A percentile compares a stretch with the other conserved stretches of the same genome.
Conservation (phyloP, 106 monocot genomes). For the Phalaenopsis equestris region DNA sequence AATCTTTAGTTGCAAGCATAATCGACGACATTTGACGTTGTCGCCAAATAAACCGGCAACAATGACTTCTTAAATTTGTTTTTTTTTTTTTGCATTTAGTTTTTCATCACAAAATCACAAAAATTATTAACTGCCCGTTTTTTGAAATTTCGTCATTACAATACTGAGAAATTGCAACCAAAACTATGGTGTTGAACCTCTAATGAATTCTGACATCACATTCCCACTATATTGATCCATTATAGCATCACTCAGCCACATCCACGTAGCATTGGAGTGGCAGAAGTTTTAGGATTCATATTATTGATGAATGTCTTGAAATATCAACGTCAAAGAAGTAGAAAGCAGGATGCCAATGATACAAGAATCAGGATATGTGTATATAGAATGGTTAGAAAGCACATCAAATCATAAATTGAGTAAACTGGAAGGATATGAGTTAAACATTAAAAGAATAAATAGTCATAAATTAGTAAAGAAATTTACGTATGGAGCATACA, state of each 20-base stretch:
- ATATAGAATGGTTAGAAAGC: not conserved
- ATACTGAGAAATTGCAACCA: not conserved
- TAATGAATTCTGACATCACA: not conserved
- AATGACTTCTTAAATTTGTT: no score
- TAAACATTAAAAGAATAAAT: not conserved
- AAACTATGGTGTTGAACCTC: not conserved
- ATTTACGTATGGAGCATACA: no score
- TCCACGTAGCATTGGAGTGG: not conserved
- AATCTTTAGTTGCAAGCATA: no score
- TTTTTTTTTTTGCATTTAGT: no score
- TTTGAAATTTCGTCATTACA: not conserved
- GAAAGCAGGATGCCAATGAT: not conserved
- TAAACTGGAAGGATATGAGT: not conserved
- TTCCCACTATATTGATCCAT: not conserved
- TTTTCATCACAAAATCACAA: no score
- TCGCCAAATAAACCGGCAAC: no score
- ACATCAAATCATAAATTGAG: not conserved
- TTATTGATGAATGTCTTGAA: not conserved
- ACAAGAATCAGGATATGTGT: not conserved
- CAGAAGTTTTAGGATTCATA: not conserved
- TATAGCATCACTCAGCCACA: not conserved
- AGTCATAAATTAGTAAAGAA: not conserved
- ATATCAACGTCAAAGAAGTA: not conserved
- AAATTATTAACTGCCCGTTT: no score
- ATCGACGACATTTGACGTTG: no score